Evolutionary conservation across 1,139 yeast genomes (phyloP).

Genomic region (Ogataea hybrid): DNA sequence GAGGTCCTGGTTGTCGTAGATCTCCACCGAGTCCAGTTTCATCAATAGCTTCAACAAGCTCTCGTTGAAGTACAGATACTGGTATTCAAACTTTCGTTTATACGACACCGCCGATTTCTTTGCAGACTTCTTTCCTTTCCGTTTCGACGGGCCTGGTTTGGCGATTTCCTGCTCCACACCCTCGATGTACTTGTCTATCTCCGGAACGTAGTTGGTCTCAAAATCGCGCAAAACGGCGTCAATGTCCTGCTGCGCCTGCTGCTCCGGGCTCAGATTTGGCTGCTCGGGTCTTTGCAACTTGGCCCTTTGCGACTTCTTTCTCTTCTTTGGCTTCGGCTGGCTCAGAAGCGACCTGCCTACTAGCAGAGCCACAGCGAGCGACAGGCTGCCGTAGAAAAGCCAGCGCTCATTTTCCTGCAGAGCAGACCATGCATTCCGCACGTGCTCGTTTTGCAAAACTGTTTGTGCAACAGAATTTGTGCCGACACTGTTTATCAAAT

Average conservation of each 20-base stretch:
- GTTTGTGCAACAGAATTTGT: slow-evolving; percentile 5
- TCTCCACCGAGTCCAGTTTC: slow-evolving; percentile 65
- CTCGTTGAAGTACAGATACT: slow-evolving; percentile 61
- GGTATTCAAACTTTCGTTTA: slow-evolving; percentile 44
- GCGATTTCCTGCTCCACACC: slow-evolving; percentile 15
- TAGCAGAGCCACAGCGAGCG: slow-evolving; percentile 8
- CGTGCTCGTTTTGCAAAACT: slow-evolving; percentile 6
- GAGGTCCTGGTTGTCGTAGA: slow-evolving; percentile 44
- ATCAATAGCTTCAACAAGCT: slow-evolving; percentile 63
- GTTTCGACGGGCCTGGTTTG: slow-evolving; percentile 3
- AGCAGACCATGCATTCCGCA: slow-evolving; percentile 1
- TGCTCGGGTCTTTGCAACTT: background rate
- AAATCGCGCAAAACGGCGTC: slow-evolving; percentile 21
- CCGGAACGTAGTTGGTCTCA: slow-evolving; percentile 16
- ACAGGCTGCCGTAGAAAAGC: slow-evolving; percentile 9
- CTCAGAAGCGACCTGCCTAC: slow-evolving; percentile 5
- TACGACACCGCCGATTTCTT: slow-evolving; percentile 13
- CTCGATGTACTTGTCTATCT: slow-evolving; percentile 16
- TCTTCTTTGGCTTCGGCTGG: slow-evolving; percentile 5
- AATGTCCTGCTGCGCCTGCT: slow-evolving; percentile 17
- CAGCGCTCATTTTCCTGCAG: slow-evolving; percentile 10
- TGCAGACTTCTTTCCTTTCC: slow-evolving; percentile 7
- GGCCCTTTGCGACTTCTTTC: slow-evolving; percentile 2
- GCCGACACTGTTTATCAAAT: background rate
- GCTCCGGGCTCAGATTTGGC: slow-evolving; percentile 18